Percentiles rank a stretch among this genome's conserved stretches.
Conservation (phyloP, 2,329 filamentous ascomycete species). For the Claviceps humidiphila region DNA sequence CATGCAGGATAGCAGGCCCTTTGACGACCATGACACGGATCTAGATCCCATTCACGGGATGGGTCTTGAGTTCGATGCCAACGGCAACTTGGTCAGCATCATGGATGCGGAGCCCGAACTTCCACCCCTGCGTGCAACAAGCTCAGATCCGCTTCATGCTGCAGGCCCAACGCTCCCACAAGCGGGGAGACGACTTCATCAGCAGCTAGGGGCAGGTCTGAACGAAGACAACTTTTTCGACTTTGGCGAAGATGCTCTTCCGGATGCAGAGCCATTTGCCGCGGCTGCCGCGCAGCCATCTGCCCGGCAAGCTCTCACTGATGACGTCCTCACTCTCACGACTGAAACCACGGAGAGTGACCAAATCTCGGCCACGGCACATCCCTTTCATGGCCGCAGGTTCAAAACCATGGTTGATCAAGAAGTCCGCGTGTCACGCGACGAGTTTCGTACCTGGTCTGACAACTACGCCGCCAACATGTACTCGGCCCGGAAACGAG, state of each 20-base stretch:
- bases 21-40: conserved; percentile 26
- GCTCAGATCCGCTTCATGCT: conserved; percentile 2
- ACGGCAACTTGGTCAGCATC: conserved; percentile 34
- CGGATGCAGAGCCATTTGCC: conserved; percentile 24
- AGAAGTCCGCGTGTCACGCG: conserved; percentile 21
- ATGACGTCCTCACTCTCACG: conserved; percentile 9
- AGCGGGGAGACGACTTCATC: neutral
- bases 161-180: neutral
- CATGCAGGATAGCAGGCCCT: conserved; percentile 17
- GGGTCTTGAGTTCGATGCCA: conserved; percentile 35
- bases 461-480: conserved; percentile 41
- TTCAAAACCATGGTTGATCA: conserved; percentile 18
- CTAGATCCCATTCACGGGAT: conserved; percentile 25
- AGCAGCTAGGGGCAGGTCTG: neutral
- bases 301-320: conserved; percentile 5
- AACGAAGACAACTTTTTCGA: conserved; percentile 16
- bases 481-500: conserved; percentile 20
- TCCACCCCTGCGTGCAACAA: conserved; percentile 20
- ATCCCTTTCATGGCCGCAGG: conserved; percentile 15
- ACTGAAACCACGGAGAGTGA: conserved; percentile 13
- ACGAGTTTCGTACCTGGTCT: conserved; percentile 27
- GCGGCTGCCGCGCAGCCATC: conserved; percentile 8
- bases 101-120: conserved; percentile 30
- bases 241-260: conserved; percentile 24
- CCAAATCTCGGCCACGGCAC: conserved; percentile 9